Conservation (phyloP, 108 stramenopile genomes). For the Cyclostephanos tholiformis region DNA sequence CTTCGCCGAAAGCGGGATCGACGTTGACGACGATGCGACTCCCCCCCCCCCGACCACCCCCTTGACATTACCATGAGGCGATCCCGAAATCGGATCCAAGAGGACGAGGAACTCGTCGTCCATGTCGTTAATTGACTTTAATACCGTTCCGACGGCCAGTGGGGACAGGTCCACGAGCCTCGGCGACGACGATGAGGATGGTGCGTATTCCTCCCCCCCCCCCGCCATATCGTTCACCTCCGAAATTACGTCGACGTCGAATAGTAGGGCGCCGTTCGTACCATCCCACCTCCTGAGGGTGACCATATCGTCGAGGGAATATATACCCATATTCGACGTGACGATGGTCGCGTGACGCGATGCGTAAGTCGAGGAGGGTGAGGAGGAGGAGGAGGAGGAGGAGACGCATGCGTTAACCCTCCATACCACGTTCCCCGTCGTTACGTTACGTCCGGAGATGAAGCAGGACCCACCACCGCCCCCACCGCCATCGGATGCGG, state of each 20-base stretch:
- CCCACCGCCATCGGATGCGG: too few relatives aligned
- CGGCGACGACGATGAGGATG: not conserved
- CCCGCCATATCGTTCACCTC: not conserved
- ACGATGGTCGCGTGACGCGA: slow-evolving; percentile 41
- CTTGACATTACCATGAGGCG: slow-evolving; percentile 7
- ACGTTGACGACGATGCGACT: not conserved
- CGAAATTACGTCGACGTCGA: slow-evolving; percentile 44
- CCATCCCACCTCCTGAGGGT: slow-evolving; percentile 59
- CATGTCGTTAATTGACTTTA: not conserved
- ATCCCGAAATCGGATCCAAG: slow-evolving; percentile 1
- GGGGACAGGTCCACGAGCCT: not conserved
- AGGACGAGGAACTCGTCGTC: slow-evolving; percentile 21
- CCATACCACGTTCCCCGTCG: slow-evolving; percentile 61
- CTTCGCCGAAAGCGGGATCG: slow-evolving; percentile 18
- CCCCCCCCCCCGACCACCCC: not conserved
- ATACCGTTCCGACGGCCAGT: slow-evolving; percentile 14
- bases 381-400: slow-evolving; percentile 17
- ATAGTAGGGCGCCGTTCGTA: slow-evolving; percentile 42
- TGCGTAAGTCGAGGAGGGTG: too few relatives aligned
- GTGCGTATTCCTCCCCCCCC: not conserved
- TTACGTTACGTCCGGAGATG: slow-evolving; percentile 55
- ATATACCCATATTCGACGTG: slow-evolving; percentile 27
- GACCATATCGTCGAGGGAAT: slow-evolving; percentile 55
- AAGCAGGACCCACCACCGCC: too few relatives aligned
- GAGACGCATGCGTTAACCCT: slow-evolving; percentile 75